These are phyloP conservation scores for Microthlaspi erraticum DNA, from an alignment of 345 rosid genomes.

Conservation along the genomic window DNA sequence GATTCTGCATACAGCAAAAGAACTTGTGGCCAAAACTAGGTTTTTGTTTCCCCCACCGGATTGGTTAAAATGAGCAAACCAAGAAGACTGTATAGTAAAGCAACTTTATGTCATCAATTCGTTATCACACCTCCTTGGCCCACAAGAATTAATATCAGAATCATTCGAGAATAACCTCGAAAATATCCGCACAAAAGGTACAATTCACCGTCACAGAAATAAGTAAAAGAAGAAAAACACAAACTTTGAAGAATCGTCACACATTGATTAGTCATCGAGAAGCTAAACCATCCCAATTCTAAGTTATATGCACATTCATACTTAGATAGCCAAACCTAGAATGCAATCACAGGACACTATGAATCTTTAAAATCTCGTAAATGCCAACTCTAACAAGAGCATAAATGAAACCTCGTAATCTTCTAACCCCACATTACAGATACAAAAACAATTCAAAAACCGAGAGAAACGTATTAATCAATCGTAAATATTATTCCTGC, in stretches of 20 bases:
- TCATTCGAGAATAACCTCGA: conserved; percentile 34
- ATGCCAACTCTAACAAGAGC: neutral
- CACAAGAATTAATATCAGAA: conserved; percentile 32
- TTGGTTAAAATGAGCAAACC: conserved; percentile 34
- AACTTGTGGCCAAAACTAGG: conserved; percentile 24
- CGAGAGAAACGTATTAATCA: conserved; percentile 22
- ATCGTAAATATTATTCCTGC: neutral
- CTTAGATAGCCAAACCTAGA: conserved; percentile 11
- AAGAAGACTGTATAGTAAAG: conserved; percentile 30
- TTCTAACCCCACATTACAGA: neutral
- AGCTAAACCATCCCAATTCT: neutral
- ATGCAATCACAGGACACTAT: neutral
- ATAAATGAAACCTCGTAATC: conserved; percentile 11
- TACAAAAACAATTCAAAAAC: neutral
- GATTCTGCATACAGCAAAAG: conserved; percentile 19
- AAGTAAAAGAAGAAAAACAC: neutral
- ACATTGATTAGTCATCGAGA: conserved; percentile 10
- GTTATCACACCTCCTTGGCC: conserved; percentile 34
- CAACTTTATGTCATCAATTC: conserved; percentile 43
- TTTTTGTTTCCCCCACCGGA: neutral
- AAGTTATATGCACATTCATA: neutral
- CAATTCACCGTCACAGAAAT: neutral
- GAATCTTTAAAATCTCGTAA: neutral
- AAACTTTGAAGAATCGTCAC: neutral
- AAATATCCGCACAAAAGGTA: conserved; percentile 35